Conservation (phyloP, 1,284 basidiomycete species). For the Ganoderma resinaceum region DNA sequence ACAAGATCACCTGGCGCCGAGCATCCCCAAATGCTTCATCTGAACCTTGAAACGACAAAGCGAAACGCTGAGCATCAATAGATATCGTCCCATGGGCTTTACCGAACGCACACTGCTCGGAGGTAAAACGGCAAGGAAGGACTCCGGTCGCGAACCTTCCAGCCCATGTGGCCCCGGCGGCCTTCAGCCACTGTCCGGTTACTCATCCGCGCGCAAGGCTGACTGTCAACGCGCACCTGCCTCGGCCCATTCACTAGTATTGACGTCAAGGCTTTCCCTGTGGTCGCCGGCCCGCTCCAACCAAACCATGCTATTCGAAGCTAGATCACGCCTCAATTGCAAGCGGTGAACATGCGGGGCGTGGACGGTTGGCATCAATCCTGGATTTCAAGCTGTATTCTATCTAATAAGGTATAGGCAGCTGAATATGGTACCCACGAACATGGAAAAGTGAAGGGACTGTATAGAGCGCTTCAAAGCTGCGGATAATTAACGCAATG, state of each 20-base stretch:
- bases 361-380: not conserved
- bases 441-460: not conserved
- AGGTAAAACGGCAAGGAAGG: constrained; percentile 12
- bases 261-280: constrained; percentile 26
- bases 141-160: constrained; percentile 19
- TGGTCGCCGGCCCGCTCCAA: constrained; percentile 13
- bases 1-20: constrained; percentile 25
- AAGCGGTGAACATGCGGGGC: not conserved
- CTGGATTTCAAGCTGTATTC: not conserved
- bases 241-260: constrained; percentile 19
- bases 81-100: constrained; percentile 6
- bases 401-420: constrained; percentile 3
- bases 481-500: not conserved
- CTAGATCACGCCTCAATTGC: constrained; percentile 4
- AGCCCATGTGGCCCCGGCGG: constrained; percentile 21
- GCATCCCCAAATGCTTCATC: constrained; percentile 16
- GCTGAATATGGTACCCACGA: not conserved
- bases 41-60: constrained; percentile 13
- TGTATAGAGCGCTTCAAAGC: not conserved
- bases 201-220: constrained; percentile 20
- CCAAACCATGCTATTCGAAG: constrained; percentile 14
- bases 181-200: constrained; percentile 19
- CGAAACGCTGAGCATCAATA: constrained; percentile 19
- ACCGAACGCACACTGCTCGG: constrained; percentile 14
- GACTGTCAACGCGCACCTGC: constrained; percentile 17